A percentile compares a stretch with the other conserved stretches of the same genome.
These are phyloP conservation scores for Geoglossum cookeanum DNA, from an alignment of 2,329 filamentous ascomycete species.

Conservation along the genomic window DNA sequence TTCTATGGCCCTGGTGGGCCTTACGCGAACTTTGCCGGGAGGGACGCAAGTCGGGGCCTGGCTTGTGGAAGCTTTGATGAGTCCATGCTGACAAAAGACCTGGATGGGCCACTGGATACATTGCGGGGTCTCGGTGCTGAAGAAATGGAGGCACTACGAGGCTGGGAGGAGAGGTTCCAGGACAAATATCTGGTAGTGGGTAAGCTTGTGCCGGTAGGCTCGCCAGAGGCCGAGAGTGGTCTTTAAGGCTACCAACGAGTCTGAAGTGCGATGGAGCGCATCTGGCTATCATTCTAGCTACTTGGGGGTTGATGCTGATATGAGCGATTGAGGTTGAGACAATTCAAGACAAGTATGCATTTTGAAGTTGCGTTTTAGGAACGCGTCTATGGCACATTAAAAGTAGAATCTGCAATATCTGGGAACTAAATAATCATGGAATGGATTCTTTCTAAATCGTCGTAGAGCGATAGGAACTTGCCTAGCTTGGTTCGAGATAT, in stretches of 20 bases:
- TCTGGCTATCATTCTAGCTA: not conserved
- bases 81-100: slow-evolving; percentile 83
- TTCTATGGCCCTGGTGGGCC: slow-evolving; percentile 94
- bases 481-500: not conserved
- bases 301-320: not conserved
- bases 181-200: slow-evolving; percentile 96
- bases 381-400: not conserved
- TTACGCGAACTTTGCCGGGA: slow-evolving; percentile 88
- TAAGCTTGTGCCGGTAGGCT: slow-evolving; percentile 49
- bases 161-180: slow-evolving; percentile 84
- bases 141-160: slow-evolving; percentile 63
- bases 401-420: not conserved
- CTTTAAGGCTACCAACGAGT: not conserved
- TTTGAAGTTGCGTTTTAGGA: not conserved
- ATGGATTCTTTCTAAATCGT: not conserved
- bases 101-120: slow-evolving; percentile 65
- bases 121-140: slow-evolving; percentile 52
- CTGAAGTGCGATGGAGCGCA: not conserved
- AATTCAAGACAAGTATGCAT: not conserved
- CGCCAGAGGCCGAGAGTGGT: not conserved
- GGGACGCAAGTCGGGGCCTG: slow-evolving; percentile 74
- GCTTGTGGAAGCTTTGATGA: slow-evolving; percentile 86
- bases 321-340: not conserved
- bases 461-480: not conserved
- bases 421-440: not conserved